Percentiles rank a stretch among this genome's conserved stretches.
Evolutionary conservation across 306 rosid genomes (phyloP).

Genomic region (Vigna hirtella): DNA sequence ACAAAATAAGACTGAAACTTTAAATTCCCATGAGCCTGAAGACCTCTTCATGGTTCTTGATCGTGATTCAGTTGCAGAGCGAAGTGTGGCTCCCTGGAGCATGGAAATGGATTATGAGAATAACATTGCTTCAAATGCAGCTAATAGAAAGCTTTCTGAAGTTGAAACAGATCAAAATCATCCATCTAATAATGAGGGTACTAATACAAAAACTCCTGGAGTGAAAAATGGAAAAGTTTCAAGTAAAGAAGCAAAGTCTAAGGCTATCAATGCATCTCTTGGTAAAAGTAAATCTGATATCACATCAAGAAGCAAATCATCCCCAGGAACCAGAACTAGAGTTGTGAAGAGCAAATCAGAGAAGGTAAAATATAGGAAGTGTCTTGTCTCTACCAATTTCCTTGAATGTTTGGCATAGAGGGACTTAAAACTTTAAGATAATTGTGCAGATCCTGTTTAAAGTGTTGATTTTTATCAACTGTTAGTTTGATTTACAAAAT

Average conservation of each 20-base stretch:
- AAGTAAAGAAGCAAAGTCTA: constrained; percentile 70
- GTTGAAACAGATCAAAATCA: constrained; percentile 51
- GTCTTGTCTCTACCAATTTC: constrained; percentile 26
- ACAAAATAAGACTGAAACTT: constrained; percentile 54
- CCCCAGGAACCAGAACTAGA: constrained; percentile 64
- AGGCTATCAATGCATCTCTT: constrained; percentile 59
- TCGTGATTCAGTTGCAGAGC: constrained; percentile 70
- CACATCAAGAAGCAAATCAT: constrained; percentile 61
- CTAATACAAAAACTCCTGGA: constrained; percentile 53
- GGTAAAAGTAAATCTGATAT: constrained; percentile 66
- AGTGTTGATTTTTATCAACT: background rate
- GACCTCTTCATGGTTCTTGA: constrained; percentile 97
- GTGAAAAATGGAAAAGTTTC: constrained; percentile 55
- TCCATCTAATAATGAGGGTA: constrained; percentile 40
- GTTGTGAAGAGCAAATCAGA: constrained; percentile 64
- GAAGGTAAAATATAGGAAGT: constrained; percentile 60
- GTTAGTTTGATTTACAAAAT: background rate
- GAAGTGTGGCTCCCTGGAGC: constrained; percentile 66
- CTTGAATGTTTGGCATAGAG: background rate
- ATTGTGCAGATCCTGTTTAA: constrained; percentile 6
- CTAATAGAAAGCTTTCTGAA: constrained; percentile 51
- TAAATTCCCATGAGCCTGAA: constrained; percentile 69
- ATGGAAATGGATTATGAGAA: constrained; percentile 84
- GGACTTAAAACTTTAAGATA: constrained; percentile 2
- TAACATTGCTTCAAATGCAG: constrained; percentile 52